Percentiles rank a stretch among this genome's conserved stretches.
phyloP scores from a whole-genome alignment of 2,329 filamentous ascomycete genomes.

The Fusarium humuli region DNA sequence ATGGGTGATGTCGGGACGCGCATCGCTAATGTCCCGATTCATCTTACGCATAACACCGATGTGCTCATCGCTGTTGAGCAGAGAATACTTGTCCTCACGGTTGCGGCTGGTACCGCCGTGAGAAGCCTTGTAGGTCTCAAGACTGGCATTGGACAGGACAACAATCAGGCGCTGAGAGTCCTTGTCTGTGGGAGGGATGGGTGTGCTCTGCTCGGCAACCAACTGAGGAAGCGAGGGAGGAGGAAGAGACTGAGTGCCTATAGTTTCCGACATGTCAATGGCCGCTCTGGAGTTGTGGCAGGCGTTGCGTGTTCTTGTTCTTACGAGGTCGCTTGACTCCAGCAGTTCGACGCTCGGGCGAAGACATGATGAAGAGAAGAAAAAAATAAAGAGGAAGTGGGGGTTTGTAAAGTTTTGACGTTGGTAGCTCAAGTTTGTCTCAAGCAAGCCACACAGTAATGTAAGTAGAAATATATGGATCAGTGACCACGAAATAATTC shows the following conservation, averaged over 20 bases:
- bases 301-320: constrained; percentile 23
- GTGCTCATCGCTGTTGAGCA: constrained; percentile 98
- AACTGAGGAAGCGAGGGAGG: constrained; percentile 91
- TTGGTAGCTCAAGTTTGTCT: constrained; percentile 16
- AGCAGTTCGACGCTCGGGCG: constrained; percentile 54
- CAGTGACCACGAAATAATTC: neutral
- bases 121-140: constrained; percentile 96
- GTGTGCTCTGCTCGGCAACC: constrained; percentile 89
- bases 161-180: constrained; percentile 93
- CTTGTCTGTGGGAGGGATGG: constrained; percentile 88
- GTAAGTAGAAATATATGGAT: constrained; percentile 2
- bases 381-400: constrained; percentile 17
- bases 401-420: constrained; percentile 19
- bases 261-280: constrained; percentile 42
- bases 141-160: constrained; percentile 94
- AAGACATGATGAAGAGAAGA: constrained; percentile 51
- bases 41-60: constrained; percentile 99
- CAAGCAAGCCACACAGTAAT: constrained; percentile 10
- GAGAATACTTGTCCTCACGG: constrained; percentile 94
- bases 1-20: constrained; percentile 96
- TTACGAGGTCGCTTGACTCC: constrained; percentile 60
- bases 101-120: constrained; percentile 74
- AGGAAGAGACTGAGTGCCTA: constrained; percentile 93
- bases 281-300: constrained; percentile 2
- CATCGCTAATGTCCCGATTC: constrained; percentile 98